Percentiles rank a stretch among this genome's conserved stretches.
These are phyloP conservation scores for Chalaropsis thielavioides DNA, from an alignment of 2,329 filamentous ascomycete species.

Conservation along the genomic window DNA sequence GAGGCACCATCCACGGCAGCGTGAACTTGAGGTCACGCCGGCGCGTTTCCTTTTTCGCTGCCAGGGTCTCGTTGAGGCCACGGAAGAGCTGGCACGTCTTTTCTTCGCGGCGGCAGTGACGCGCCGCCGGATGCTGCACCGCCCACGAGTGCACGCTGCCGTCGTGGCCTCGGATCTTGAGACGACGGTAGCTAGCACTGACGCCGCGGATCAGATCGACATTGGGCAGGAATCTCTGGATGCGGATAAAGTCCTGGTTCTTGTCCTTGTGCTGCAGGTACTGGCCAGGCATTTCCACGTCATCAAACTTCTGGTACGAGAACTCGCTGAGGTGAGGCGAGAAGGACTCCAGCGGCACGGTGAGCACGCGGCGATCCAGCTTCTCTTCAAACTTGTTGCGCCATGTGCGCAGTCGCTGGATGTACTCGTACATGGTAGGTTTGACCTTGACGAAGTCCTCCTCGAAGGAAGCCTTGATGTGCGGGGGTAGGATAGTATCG, in stretches of 20 bases:
- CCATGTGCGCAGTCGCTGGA: conserved; percentile 90
- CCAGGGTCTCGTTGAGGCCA: conserved; percentile 84
- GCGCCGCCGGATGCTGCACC: conserved; percentile 85
- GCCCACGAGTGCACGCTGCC: conserved; percentile 94
- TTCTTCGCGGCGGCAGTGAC: conserved; percentile 87
- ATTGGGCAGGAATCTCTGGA: conserved; percentile 89
- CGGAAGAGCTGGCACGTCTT: conserved; percentile 91
- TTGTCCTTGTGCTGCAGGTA: conserved; percentile 97
- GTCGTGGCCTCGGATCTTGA: conserved; percentile 95
- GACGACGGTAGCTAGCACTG: conserved; percentile 75
- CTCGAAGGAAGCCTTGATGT: conserved; percentile 94
- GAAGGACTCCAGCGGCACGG: conserved; percentile 65
- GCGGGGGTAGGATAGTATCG: conserved; percentile 83
- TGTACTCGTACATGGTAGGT: conserved; percentile 97
- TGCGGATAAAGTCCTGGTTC: conserved; percentile 95
- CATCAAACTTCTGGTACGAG: conserved; percentile 93
- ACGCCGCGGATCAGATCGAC: conserved; percentile 86
- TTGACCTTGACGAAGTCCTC: conserved; percentile 92
- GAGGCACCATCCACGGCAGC: conserved; percentile 83
- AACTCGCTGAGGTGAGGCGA: conserved; percentile 92
- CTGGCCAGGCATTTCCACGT: conserved; percentile 93
- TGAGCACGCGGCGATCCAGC: conserved; percentile 66
- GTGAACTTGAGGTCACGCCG: conserved; percentile 93
- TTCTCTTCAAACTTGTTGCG: conserved; percentile 97
- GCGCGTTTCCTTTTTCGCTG: conserved; percentile 87